These are phyloP conservation scores for Lactarius quietus DNA, from an alignment of 768 basidiomycete genomes.

Conservation along the genomic window DNA sequence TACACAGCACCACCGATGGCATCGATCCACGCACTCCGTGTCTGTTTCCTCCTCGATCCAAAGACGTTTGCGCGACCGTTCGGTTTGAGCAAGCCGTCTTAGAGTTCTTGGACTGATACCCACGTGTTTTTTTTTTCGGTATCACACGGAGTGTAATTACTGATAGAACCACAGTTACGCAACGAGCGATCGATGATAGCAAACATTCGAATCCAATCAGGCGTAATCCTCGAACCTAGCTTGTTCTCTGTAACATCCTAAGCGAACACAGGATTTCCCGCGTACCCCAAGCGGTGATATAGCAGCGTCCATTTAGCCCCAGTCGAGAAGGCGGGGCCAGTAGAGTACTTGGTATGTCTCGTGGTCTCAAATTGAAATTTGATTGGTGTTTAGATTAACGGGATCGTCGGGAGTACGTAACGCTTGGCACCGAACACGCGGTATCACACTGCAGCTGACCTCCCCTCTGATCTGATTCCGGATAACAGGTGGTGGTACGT, in stretches of 20 bases:
- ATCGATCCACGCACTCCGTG: not conserved
- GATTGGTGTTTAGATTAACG: not conserved
- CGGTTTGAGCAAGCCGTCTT: not conserved
- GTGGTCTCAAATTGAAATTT: not conserved
- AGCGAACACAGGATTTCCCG: slow-evolving; percentile 4
- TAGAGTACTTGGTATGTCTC: not conserved
- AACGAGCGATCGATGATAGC: not conserved
- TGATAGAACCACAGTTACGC: not conserved
- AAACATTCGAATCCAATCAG: not conserved
- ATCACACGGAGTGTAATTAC: not conserved
- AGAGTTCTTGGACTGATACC: not conserved
- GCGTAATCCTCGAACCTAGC: not conserved
- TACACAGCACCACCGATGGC: not conserved
- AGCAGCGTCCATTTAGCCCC: not conserved
- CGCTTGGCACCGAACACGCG: not conserved
- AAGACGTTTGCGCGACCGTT: not conserved
- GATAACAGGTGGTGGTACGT: not conserved
- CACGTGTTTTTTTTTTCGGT: not conserved
- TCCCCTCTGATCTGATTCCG: not conserved
- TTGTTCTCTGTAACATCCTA: not conserved
- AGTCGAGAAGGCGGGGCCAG: not conserved
- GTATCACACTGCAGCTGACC: not conserved
- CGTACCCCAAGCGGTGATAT: not conserved
- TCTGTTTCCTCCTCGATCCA: not conserved
- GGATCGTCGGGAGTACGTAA: not conserved